Evolutionary conservation across 768 basidiomycete species (phyloP).

Genomic region (Calvatia gigantea): DNA sequence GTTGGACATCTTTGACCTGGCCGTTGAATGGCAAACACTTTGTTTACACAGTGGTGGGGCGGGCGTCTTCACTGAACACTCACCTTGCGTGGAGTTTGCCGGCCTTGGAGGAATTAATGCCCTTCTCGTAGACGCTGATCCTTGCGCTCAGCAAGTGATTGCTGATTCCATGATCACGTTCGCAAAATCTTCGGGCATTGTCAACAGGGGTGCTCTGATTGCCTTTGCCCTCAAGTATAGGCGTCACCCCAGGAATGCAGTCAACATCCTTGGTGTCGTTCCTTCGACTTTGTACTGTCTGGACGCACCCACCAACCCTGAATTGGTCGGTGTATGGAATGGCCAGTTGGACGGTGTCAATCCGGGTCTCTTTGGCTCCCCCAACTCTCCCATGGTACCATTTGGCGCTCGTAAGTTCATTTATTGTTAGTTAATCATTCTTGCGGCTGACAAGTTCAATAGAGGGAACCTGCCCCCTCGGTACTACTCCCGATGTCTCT

Average conservation of each 20-base stretch:
- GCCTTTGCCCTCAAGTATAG: slow-evolving; percentile 39
- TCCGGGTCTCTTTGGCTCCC: slow-evolving; percentile 40
- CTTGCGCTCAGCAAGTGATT: slow-evolving; percentile 46
- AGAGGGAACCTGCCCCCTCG: slow-evolving; percentile 47
- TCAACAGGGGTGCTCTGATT: slow-evolving; percentile 36
- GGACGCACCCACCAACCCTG: slow-evolving; percentile 34
- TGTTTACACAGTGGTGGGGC: slow-evolving; percentile 39
- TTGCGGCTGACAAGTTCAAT: neutral
- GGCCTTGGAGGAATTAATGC: slow-evolving; percentile 39
- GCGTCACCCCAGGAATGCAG: slow-evolving; percentile 38
- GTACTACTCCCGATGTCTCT: slow-evolving; percentile 34
- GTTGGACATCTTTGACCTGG: slow-evolving; percentile 16
- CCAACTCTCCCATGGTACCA: slow-evolving; percentile 33
- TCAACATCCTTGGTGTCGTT: slow-evolving; percentile 37
- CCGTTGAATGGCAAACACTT: slow-evolving; percentile 42
- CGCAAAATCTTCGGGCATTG: slow-evolving; percentile 40
- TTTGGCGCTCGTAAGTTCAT: slow-evolving; percentile 40
- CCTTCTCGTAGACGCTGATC: slow-evolving; percentile 40
- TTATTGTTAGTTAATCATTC: neutral
- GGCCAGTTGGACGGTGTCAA: slow-evolving; percentile 39
- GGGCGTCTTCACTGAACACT: slow-evolving; percentile 33
- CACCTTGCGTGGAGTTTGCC: slow-evolving; percentile 38
- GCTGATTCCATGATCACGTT: slow-evolving; percentile 51
- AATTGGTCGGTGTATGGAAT: slow-evolving; percentile 38
- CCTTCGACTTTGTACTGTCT: slow-evolving; percentile 47